Base-by-base conservation (phyloP, 768 basidiomycete species). In the Crepidotus variabilis region DNA sequence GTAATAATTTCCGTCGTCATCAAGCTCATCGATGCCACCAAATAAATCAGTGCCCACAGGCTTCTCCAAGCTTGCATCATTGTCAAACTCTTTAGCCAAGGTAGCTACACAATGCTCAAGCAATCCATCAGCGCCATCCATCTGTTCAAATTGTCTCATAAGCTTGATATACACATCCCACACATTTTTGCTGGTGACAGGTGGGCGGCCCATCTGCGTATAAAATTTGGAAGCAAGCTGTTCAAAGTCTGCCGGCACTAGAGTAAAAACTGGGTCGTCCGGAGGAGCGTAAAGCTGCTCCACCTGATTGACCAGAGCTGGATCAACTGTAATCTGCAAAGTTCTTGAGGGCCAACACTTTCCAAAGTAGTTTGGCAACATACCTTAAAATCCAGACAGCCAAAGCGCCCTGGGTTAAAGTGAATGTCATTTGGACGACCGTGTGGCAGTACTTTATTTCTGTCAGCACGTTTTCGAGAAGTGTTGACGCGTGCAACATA, bases 381-480 rank as follows among this genome's bases (percentile, higher is more conserved):
- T 53, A 75, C 77, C 65, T 69, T 70, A 60, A 74, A 79, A 50
- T 79, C 66, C 4, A 56, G 28, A 2, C 57, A 56, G 1, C 61
- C 62, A 59, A 61, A 75, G 1, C 61, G 43, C 1, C 72, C 54
- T 0, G 76, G 71, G 3, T 63, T 54, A 0, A 57, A 47, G 14
- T 62, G 58, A 1, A 80, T 78, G 0, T 69, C 45, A 16, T 65
- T 56, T 0, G 78, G 77, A n/a, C 67, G 56, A 2, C 75, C 76
- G 34, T 74, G 70, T 0, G 77, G 78, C 0, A 78, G 61, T 3
- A 73, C 28, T 51, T 78, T 80, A 52, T 72, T 57, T 23, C 61
- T 61, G 53, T 75, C 64, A 0, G 60, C 55, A 0, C 68, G 64
- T n/a, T 61, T 62, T 4, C 43, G 13, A 0, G 57, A 68, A 13